Evolutionary conservation across 2,329 filamentous ascomycete species (phyloP).

Genomic region (Drechslerella stenobrocha): DNA sequence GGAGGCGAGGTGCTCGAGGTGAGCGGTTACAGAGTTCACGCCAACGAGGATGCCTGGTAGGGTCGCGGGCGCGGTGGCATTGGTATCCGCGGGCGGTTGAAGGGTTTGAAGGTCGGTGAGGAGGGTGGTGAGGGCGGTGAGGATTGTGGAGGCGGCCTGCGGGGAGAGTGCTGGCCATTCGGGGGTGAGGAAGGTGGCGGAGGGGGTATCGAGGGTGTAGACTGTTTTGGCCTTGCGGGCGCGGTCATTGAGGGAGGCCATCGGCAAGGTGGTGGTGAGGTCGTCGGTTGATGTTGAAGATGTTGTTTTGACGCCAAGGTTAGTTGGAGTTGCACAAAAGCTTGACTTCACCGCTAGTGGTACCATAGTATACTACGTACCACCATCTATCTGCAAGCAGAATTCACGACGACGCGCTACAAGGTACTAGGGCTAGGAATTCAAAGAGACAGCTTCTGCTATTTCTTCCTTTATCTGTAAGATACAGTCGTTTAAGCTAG

Average conservation of each 20-base stretch:
- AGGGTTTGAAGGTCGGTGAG: constrained; percentile 24
- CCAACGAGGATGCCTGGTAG: constrained; percentile 64
- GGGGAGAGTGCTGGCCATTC: constrained; percentile 18
- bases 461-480: no score
- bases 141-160: background rate
- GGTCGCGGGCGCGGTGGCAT: background rate
- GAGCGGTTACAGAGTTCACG: constrained; percentile 66
- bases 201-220: constrained; percentile 33
- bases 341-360: no score
- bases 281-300: background rate
- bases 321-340: no score
- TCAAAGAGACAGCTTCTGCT: no score
- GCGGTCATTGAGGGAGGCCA: constrained; percentile 41
- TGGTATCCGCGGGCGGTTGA: background rate
- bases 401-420: no score
- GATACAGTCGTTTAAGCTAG: no score
- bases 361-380: no score
- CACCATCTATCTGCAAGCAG: no score
- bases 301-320: background rate
- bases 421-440: no score
- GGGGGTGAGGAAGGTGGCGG: constrained; percentile 24
- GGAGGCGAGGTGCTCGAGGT: constrained; percentile 59
- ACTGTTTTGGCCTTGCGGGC: constrained; percentile 37
- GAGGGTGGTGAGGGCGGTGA: constrained; percentile 8
- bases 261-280: constrained; percentile 2